These are phyloP conservation scores for Syncephalastrum sp. DNA, from an alignment of 371 early-diverging fungal species.

Conservation along the genomic window DNA sequence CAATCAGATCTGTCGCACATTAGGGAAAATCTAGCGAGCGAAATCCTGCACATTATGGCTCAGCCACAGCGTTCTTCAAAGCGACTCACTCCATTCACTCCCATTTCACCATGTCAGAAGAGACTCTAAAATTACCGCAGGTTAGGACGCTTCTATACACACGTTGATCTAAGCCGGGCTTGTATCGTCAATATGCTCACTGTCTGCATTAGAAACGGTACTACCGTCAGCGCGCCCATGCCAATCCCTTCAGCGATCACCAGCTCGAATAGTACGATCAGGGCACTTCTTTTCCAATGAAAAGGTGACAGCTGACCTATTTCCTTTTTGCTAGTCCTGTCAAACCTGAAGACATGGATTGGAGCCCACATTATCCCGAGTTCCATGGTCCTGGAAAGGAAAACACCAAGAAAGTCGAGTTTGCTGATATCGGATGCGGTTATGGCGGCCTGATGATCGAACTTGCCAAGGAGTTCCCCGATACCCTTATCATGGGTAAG, in stretches of 20 bases:
- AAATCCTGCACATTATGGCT: too few relatives aligned
- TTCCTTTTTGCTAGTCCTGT: conserved; percentile 63
- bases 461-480: conserved; percentile 88
- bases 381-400: conserved; percentile 55
- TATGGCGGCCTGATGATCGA: conserved; percentile 96
- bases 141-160: too few relatives aligned
- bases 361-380: conserved; percentile 85
- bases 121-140: too few relatives aligned
- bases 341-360: conserved; percentile 84
- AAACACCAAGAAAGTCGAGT: conserved; percentile 73
- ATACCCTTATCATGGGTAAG: conserved; percentile 85
- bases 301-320: neutral
- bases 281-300: too few relatives aligned
- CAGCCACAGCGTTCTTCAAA: too few relatives aligned
- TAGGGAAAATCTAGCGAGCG: too few relatives aligned
- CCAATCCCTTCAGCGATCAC: conserved; percentile 97
- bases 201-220: conserved; percentile 72
- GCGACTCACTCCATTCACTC: too few relatives aligned
- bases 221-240: conserved; percentile 98
- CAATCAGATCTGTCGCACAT: too few relatives aligned
- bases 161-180: neutral
- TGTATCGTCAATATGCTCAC: neutral
- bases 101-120: too few relatives aligned
- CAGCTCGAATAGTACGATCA: conserved; percentile 80
- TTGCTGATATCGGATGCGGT: conserved; percentile 99